Evolutionary conservation across 1,284 basidiomycete genomes (phyloP).

Genomic region (Boletellus deceptivus): DNA sequence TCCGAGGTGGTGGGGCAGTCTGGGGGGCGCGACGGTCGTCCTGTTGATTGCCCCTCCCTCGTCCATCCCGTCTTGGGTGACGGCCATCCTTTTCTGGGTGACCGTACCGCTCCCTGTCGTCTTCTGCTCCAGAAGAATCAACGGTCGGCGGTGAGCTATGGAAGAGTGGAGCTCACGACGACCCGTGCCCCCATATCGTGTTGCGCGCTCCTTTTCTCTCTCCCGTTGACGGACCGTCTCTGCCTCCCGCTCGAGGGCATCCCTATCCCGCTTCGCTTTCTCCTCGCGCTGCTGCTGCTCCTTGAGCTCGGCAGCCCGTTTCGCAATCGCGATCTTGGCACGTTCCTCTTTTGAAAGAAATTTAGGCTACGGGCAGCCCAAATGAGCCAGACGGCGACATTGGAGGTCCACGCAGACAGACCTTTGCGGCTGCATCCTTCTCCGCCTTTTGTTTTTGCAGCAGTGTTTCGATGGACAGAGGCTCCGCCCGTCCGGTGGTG

Average conservation of each 20-base stretch:
- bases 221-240: constrained; percentile 59
- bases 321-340: constrained; percentile 82
- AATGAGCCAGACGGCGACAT: constrained; percentile 4
- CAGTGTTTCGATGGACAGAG: constrained; percentile 81
- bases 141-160: constrained; percentile 11
- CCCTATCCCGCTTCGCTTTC: constrained; percentile 53
- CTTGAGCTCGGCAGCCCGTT: constrained; percentile 76
- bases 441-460: constrained; percentile 85
- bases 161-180: constrained; percentile 43
- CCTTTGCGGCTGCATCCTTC: constrained; percentile 87
- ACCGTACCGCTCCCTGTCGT: constrained; percentile 54
- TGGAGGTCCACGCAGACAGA: constrained; percentile 27
- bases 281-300: constrained; percentile 67
- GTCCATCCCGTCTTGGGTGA: constrained; percentile 35
- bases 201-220: constrained; percentile 27
- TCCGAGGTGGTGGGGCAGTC: constrained; percentile 30
- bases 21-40: constrained; percentile 35
- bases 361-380: constrained; percentile 59
- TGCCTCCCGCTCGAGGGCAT: constrained; percentile 71
- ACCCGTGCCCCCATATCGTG: constrained; percentile 27
- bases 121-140: constrained; percentile 44
- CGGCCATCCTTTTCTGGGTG: constrained; percentile 50
- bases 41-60: constrained; percentile 29
- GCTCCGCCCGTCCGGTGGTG: constrained; percentile 43
- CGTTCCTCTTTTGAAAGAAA: constrained; percentile 89